These are phyloP conservation scores for Knufia petricola DNA, from an alignment of 2,329 filamentous ascomycete species.

Conservation along the genomic window DNA sequence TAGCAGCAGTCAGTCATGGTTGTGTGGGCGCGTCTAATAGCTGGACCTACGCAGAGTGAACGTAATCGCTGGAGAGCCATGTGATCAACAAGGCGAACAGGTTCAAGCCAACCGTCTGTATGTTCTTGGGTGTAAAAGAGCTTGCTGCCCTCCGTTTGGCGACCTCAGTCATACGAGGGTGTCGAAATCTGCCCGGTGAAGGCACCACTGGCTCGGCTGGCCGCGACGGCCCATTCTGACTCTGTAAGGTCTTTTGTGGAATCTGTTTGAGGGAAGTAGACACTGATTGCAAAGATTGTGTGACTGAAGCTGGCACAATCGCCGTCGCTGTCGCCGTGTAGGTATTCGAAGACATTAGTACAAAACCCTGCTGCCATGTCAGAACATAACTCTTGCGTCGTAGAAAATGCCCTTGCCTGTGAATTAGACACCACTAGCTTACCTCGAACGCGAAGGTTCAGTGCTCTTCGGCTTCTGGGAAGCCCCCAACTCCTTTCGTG, in stretches of 20 bases:
- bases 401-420: not conserved
- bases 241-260: not conserved
- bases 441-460: not conserved
- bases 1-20: constrained; percentile 21
- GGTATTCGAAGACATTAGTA: constrained; percentile 2
- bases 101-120: constrained; percentile 62
- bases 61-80: constrained; percentile 31
- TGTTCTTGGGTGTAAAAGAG: constrained; percentile 68
- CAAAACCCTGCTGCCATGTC: not conserved
- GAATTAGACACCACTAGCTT: not conserved
- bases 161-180: constrained; percentile 83
- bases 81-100: constrained; percentile 43
- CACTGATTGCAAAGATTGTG: not conserved
- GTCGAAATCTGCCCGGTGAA: constrained; percentile 71
- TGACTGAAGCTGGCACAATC: constrained; percentile 1
- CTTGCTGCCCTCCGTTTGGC: constrained; percentile 66
- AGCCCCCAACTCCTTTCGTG: too few species aligned
- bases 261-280: not conserved
- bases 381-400: not conserved
- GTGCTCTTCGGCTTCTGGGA: too few species aligned
- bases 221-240: not conserved
- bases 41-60: constrained; percentile 15
- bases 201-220: constrained; percentile 14
- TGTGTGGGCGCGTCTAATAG: constrained; percentile 15
- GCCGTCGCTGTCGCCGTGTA: constrained; percentile 4